Percentiles rank a stretch among this genome's conserved stretches.
phyloP scores from a whole-genome alignment of 2,329 filamentous ascomycete species.

The Claviceps purpurea region DNA sequence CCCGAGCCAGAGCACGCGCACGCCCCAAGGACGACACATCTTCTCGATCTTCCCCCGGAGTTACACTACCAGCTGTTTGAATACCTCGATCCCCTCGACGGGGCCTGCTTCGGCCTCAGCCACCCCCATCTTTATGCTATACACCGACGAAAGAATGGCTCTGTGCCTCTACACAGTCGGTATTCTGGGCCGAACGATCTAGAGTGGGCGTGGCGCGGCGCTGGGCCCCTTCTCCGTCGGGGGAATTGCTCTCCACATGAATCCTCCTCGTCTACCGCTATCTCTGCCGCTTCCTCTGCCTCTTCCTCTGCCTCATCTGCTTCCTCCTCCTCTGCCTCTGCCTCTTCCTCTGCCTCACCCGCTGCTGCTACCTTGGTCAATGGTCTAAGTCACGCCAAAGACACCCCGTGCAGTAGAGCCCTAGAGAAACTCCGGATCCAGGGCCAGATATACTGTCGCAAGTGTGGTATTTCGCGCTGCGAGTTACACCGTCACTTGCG shows the following conservation, averaged over 20 bases:
- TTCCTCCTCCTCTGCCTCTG: too few species aligned
- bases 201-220: constrained; percentile 50
- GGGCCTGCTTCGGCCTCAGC: constrained; percentile 46
- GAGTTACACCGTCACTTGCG: constrained; percentile 50
- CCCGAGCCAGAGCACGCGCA: constrained; percentile 39
- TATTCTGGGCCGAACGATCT: constrained; percentile 48
- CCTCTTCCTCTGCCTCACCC: too few species aligned
- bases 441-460: constrained; percentile 48
- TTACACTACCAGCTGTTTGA: constrained; percentile 48
- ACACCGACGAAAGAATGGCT: constrained; percentile 41
- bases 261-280: not conserved
- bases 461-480: constrained; percentile 47
- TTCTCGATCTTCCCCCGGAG: constrained; percentile 43
- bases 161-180: constrained; percentile 41
- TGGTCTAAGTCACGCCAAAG: too few species aligned
- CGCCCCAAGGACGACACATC: constrained; percentile 26
- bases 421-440: constrained; percentile 37
- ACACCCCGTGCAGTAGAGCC: constrained; percentile 6
- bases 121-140: constrained; percentile 45
- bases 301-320: too few species aligned
- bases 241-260: not conserved
- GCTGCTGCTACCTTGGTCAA: not conserved
- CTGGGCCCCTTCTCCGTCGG: constrained; percentile 28
- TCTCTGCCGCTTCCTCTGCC: too few species aligned
- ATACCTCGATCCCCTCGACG: constrained; percentile 51